Evolutionary conservation across 768 basidiomycete species (phyloP), one percentile per base, ranked within the genome.

Genomic region (Leccinum sublutescens): DNA sequence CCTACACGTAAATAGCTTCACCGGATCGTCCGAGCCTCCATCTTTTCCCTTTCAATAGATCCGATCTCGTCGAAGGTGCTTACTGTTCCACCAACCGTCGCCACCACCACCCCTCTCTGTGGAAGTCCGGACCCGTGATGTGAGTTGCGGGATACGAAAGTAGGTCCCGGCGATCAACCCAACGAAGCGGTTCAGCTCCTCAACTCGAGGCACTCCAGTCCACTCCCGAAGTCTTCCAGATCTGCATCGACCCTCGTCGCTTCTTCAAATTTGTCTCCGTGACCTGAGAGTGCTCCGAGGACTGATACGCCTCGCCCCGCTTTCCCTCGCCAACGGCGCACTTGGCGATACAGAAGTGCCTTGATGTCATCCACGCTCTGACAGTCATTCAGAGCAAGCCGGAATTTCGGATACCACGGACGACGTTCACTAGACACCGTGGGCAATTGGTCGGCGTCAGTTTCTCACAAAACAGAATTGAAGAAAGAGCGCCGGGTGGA

Each of bases 351-450:
- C 38, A 86, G 65, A 40, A 86, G 72, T 34, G 45, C 38, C 59
- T 81, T 79, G 48, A 86, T 76, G 27, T 81, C 82, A 31, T 80
- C 79, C 27, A 81, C 55, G 23, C 75, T 77, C 49, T 68, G 65
- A 52, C 82, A 82, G 23, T 64, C 68, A 47, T 68, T 68, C 58
- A 87, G 61, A 5, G 77, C 76, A 56, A 76, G 61, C 55, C 82
- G 79, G 71, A 87, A 86, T 63, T 81, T 82, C 17, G 73, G 64
- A 67, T 80, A 85, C 85, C 85, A 86, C 31, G 82, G 75, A 31
- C 78, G 77, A 55, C 85, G 79, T 56, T 69, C 73, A 58, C 85
- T 62, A 15, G 34, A 36, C 31, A 38, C 15, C 19, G 12, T 38
- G 17, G 17, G 29, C 6, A 5, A 31, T 50, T 27, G 4, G 1